phyloP scores from a whole-genome alignment of 495 filamentous ascomycete genomes.

The Massariosphaeria phaeospora region DNA sequence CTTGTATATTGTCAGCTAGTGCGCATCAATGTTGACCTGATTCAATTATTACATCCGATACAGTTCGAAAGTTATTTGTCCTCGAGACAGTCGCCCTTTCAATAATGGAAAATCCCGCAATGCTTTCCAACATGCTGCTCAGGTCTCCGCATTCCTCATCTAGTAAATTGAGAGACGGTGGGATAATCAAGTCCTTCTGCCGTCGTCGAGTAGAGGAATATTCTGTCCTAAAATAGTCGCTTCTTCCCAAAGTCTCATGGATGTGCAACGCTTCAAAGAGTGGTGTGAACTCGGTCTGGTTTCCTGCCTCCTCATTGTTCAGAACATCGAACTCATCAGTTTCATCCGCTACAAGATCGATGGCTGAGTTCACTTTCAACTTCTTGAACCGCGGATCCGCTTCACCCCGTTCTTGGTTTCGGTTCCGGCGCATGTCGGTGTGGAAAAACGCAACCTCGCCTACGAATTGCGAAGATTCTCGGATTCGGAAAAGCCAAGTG shows the following conservation, averaged over 20 bases:
- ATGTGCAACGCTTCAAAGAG: conserved; percentile 96
- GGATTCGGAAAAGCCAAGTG: conserved; percentile 93
- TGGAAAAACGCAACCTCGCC: conserved; percentile 97
- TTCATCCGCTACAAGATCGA: conserved; percentile 92
- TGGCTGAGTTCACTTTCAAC: conserved; percentile 92
- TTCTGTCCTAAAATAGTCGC: conserved; percentile 80
- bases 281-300: conserved; percentile 90
- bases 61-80: conserved; percentile 72
- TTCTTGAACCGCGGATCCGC: conserved; percentile 63
- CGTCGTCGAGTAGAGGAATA: conserved; percentile 84
- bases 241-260: conserved; percentile 88
- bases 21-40: background rate
- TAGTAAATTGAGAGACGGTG: conserved; percentile 62
- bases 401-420: conserved; percentile 76
- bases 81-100: conserved; percentile 90
- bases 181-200: conserved; percentile 86
- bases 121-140: conserved; percentile 82
- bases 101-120: conserved; percentile 94
- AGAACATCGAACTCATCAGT: conserved; percentile 90
- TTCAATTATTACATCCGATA: conserved; percentile 59
- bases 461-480: conserved; percentile 90
- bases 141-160: conserved; percentile 70
- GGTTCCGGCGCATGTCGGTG: conserved; percentile 76
- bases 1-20: conserved; percentile 41
- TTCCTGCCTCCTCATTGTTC: conserved; percentile 71